These are phyloP conservation scores for Coniochaeta ligniaria DNA, from an alignment of 2,329 filamentous ascomycete species.

Conservation along the genomic window DNA sequence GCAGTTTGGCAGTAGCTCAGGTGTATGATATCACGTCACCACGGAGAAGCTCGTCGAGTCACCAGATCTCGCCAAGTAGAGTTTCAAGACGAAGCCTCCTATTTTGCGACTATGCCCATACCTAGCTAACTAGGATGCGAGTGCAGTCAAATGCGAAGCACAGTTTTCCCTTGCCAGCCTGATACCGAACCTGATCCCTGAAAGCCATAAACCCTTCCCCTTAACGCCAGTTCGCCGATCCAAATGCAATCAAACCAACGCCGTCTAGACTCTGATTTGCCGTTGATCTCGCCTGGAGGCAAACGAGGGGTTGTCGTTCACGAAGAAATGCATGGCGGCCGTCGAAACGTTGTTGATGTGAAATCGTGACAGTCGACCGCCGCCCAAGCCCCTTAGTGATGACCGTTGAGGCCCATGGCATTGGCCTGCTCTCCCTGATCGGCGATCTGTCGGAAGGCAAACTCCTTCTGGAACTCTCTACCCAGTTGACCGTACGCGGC, in stretches of 20 bases:
- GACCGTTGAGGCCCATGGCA: constrained; percentile 35
- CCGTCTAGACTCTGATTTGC: neutral
- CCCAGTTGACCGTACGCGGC: constrained; percentile 68
- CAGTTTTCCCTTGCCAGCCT: neutral
- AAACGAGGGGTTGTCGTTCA: neutral
- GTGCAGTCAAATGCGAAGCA: neutral
- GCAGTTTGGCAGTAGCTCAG: neutral
- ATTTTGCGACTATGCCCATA: neutral
- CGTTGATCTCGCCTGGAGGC: neutral
- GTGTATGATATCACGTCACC: neutral
- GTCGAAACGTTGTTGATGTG: neutral
- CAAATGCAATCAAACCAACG: neutral
- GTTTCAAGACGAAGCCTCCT: neutral
- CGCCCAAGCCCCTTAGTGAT: neutral
- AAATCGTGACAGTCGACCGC: neutral
- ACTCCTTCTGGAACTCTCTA: constrained; percentile 21
- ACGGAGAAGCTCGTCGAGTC: neutral
- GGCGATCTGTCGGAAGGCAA: constrained; percentile 18
- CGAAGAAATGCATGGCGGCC: neutral
- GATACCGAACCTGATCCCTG: neutral
- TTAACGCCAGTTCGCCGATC: neutral
- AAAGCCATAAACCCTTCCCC: neutral
- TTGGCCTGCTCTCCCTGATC: constrained; percentile 49
- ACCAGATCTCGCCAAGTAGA: neutral
- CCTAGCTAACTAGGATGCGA: neutral